A percentile compares a stretch with the other conserved stretches of the same genome.
These are phyloP conservation scores for Tothia fuscella DNA, from an alignment of 2,329 filamentous ascomycete species.

Conservation along the genomic window DNA sequence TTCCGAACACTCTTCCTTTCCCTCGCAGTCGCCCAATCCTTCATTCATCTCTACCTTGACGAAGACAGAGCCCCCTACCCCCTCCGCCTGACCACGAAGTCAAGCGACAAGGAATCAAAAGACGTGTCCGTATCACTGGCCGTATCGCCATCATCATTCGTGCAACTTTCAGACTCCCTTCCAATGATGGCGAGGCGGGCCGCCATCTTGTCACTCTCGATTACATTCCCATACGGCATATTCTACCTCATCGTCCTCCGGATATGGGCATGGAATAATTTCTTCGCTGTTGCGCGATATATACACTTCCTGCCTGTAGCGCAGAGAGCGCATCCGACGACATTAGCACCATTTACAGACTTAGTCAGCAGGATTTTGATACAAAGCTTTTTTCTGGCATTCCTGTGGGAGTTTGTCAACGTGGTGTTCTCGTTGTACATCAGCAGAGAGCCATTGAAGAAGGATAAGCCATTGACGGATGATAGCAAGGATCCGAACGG, in stretches of 20 bases:
- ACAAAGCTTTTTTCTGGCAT: conserved; percentile 23
- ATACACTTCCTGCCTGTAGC: conserved; percentile 6
- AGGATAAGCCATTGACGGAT: conserved; percentile 67
- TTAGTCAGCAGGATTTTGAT: conserved; percentile 10
- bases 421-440: conserved; percentile 70
- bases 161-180: not conserved
- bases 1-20: conserved; percentile 57
- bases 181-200: not conserved
- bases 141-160: too few relatives aligned
- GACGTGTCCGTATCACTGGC: not conserved
- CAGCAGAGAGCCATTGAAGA: conserved; percentile 70
- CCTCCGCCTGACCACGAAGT: conserved; percentile 16
- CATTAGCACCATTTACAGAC: conserved; percentile 4
- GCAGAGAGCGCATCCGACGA: not conserved
- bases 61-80: conserved; percentile 54
- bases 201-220: too few relatives aligned
- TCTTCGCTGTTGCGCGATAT: conserved; percentile 27
- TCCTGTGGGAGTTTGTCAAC: conserved; percentile 70
- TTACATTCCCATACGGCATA: too few relatives aligned
- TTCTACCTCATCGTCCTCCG: not conserved
- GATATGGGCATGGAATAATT: not conserved
- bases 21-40: conserved; percentile 58
- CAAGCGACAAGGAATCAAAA: not conserved
- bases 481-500: conserved; percentile 88
- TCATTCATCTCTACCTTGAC: conserved; percentile 59